Base-by-base conservation (phyloP, 2,329 filamentous ascomycete genomes). In the Sphaerulina musiva region DNA sequence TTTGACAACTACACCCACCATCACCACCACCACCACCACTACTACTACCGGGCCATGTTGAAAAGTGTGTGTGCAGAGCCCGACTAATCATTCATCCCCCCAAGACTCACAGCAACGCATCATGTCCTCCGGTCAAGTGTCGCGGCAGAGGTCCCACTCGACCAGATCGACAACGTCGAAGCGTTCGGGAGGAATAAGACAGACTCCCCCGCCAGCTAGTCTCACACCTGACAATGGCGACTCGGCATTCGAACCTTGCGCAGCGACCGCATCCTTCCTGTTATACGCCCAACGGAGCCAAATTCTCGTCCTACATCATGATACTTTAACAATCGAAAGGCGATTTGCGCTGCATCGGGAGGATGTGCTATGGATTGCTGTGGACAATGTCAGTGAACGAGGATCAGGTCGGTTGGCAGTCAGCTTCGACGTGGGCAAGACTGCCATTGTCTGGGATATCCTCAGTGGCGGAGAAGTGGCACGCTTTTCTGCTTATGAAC, bases 401-500 rank as follows among this genome's bases (percentile, higher is more conserved):
- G 91, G 91, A 2, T 85, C 86, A 0, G 93, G 92, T 29, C 80
- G 91, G 59, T 74, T 95, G 56, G 90, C 95, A 2, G 89, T 95
- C 58, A 97, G 90, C 74, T 96, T 95, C 66, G 93, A 98, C 76
- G 81, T 82, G 14, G 86, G 89, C 38, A 88, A 92, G 70, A 95
- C 89, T 1, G 89, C 91, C 3, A 95, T 97, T 67, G 89, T 97
- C 6, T 98, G 93, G 93, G 92, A 98, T 72, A 78, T 96, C 57
- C 83, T 95, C 74, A 95, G 89, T 0, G 93, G 93, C 46, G 84
- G 90, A 56, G 90, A 96, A 71, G 80, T 96, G 55, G 85, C 92
- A 39, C 82, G 91, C n/a, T 97, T 97, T 74, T 85, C 86, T 23
- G 93, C 91, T 0, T 96, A 95, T 67, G 89, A 95, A 66, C 82